Evolutionary conservation across 2,329 filamentous ascomycete species (phyloP), one percentile per base, ranked within the genome.

Genomic region (Colletotrichum chlorophyti): DNA sequence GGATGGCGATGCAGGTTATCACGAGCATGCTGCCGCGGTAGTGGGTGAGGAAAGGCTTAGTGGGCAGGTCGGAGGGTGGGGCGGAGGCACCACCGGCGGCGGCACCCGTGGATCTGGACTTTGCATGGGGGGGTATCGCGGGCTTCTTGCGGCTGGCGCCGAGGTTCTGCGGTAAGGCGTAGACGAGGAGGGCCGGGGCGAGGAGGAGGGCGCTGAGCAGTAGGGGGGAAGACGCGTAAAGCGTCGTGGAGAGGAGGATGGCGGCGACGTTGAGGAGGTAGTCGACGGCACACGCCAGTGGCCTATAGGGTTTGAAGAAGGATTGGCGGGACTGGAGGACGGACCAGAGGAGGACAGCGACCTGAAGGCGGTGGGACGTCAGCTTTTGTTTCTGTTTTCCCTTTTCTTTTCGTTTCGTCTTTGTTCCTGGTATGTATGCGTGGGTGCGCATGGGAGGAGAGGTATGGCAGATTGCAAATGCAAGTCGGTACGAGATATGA

Each of bases 21-120:
- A 96, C 83, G 82, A 99, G 87, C 93, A 99, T 96, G 46, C 87
- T 86, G 3, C 92, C 93, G 51, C 95, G 88, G 70, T 97, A 99
- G 26, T 87, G 89, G 3, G 95, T 98, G 62, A 99, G 81, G 76
- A 97, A 98, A 0, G 95, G 91, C 75, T 96, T 96, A 62, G 90
- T 83, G 1, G 94, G 91, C 14, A 97, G 78, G 19, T 78, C 77
- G 61, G 83, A 79, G 14, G 79, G 69, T 26, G 68, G 19, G 17
- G 3, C n/a, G 15, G 65, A 43, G 27, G 53, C 42, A 14, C 64
- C 65, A 10, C 62, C 47, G 7, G 61, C 37, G 43, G 32, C 45
- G 32, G 50, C 34, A 19, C 31, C 38, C 5, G 68, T 53, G 14
- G 66, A 65, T 64, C 76, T 76, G 53, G 72, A 66, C 63, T 76